Percentiles rank a stretch among this genome's conserved stretches.
These are phyloP conservation scores for Botrytis medusae DNA, from an alignment of 2,329 filamentous ascomycete species.

Conservation along the genomic window DNA sequence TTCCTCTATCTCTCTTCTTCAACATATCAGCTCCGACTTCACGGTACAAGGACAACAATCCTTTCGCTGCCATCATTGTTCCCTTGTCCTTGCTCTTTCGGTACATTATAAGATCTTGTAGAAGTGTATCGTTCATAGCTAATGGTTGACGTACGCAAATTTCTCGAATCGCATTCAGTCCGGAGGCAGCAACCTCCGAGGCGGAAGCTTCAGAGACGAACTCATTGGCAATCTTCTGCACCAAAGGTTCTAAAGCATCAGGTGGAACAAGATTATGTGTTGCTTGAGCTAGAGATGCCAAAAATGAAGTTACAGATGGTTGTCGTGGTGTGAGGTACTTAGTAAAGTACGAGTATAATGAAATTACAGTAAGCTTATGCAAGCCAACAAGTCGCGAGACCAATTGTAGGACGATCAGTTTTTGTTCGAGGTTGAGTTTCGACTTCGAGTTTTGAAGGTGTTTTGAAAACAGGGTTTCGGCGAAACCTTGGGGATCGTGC, in stretches of 20 bases:
- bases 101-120: constrained; percentile 95
- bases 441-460: constrained; percentile 86
- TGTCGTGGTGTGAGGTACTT: constrained; percentile 25
- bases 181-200: constrained; percentile 85
- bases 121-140: constrained; percentile 93
- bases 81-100: constrained; percentile 97
- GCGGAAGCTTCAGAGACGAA: constrained; percentile 95
- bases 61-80: constrained; percentile 97
- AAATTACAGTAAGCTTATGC: constrained; percentile 86
- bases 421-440: constrained; percentile 84
- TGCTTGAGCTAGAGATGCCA: constrained; percentile 88
- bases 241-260: constrained; percentile 83
- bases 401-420: constrained; percentile 84
- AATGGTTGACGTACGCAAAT: constrained; percentile 89
- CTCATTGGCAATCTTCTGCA: constrained; percentile 96
- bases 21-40: constrained; percentile 89
- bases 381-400: constrained; percentile 88
- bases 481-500: constrained; percentile 91
- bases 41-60: constrained; percentile 83
- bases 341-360: constrained; percentile 70
- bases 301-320: constrained; percentile 61
- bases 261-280: constrained; percentile 90
- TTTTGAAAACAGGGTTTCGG: constrained; percentile 84
- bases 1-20: constrained; percentile 86
- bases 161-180: constrained; percentile 91